A percentile compares a stretch with the other conserved stretches of the same genome.
These are phyloP conservation scores for Blastobotrys aristatus DNA, from an alignment of 1,139 yeast genomes.

Conservation along the genomic window DNA sequence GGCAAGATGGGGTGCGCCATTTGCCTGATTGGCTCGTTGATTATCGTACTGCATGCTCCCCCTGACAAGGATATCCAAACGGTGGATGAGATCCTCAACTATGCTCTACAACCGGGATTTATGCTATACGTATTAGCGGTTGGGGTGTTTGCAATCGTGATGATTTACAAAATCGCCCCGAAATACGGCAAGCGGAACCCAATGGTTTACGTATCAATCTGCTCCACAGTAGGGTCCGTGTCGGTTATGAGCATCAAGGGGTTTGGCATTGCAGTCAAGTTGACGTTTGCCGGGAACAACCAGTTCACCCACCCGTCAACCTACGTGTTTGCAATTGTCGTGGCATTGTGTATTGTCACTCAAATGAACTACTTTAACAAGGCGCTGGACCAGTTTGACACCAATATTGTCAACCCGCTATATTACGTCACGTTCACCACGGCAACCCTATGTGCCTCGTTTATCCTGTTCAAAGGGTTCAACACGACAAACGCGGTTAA, in stretches of 20 bases:
- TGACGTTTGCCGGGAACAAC: conserved; percentile 82
- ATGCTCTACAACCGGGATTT: conserved; percentile 79
- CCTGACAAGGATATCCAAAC: conserved; percentile 86
- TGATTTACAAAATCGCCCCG: conserved; percentile 83
- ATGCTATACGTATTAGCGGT: conserved; percentile 62
- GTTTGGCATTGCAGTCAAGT: conserved; percentile 84
- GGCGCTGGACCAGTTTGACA: conserved; percentile 89
- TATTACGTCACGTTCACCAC: conserved; percentile 92
- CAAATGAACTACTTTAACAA: conserved; percentile 94
- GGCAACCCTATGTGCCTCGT: conserved; percentile 79
- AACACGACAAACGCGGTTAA: conserved; percentile 78
- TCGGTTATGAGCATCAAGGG: conserved; percentile 92
- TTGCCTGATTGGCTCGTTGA: conserved; percentile 84
- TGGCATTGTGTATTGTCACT: conserved; percentile 74
- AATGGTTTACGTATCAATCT: conserved; percentile 82
- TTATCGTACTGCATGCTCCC: conserved; percentile 88
- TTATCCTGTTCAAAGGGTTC: conserved; percentile 81
- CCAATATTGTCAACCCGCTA: conserved; percentile 86
- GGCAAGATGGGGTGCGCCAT: conserved; percentile 96
- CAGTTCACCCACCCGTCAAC: conserved; percentile 85
- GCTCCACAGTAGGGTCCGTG: conserved; percentile 86
- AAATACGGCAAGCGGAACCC: conserved; percentile 77
- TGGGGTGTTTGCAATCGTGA: conserved; percentile 60
- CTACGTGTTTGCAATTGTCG: conserved; percentile 73
- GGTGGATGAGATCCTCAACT: conserved; percentile 78